Evolutionary conservation across 371 early-diverging fungal species (phyloP).

Genomic region (Zychaea mexicana): DNA sequence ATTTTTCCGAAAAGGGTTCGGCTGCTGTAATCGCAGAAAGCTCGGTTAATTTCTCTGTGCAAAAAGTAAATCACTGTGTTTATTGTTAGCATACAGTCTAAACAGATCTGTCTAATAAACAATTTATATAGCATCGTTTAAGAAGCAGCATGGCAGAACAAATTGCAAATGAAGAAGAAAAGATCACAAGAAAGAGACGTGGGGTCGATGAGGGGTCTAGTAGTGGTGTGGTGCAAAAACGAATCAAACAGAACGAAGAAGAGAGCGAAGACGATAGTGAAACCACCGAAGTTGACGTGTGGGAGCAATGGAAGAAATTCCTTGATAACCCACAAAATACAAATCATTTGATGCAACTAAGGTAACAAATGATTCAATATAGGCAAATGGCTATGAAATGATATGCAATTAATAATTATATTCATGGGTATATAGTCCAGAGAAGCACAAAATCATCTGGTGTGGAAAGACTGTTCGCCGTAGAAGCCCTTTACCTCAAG

Average conservation of each 20-base stretch:
- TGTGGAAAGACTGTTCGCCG: neutral
- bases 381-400: neutral
- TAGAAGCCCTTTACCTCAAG: constrained; percentile 3
- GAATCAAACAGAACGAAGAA: neutral
- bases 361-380: neutral
- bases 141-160: constrained; percentile 3
- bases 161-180: neutral
- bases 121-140: neutral
- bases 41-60: neutral
- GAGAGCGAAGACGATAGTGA: neutral
- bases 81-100: neutral
- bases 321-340: neutral
- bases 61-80: neutral
- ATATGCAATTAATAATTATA: neutral
- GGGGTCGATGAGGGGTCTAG: neutral
- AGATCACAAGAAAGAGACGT: neutral
- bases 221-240: neutral
- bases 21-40: neutral
- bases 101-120: neutral
- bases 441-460: neutral
- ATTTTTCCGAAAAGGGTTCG: neutral
- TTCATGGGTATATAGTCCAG: neutral
- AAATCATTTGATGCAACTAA: constrained; percentile 1
- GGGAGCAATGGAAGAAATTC: neutral
- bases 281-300: neutral